phyloP scores from a whole-genome alignment of 768 basidiomycete genomes.

The Termitomyces titanicus region DNA sequence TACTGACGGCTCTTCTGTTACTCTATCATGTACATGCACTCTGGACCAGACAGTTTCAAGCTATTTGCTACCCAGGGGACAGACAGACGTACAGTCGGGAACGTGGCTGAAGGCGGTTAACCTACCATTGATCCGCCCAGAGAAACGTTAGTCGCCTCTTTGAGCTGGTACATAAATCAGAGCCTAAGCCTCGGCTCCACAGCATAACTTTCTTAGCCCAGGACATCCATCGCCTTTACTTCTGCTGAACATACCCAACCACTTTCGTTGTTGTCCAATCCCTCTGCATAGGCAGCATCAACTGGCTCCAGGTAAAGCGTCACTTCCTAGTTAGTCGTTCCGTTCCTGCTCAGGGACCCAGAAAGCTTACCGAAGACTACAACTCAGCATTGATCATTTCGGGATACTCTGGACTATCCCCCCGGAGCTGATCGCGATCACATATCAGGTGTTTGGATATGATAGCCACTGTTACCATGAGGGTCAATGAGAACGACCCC shows the following conservation, averaged over 20 bases:
- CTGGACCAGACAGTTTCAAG: neutral
- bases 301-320: neutral
- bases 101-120: neutral
- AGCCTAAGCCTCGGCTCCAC: neutral
- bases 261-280: neutral
- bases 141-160: neutral
- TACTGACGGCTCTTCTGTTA: neutral
- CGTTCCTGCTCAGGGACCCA: neutral
- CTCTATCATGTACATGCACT: neutral
- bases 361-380: neutral
- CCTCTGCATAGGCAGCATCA: neutral
- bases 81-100: neutral
- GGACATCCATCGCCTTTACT: neutral
- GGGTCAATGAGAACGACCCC: constrained; percentile 42
- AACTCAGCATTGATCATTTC: neutral
- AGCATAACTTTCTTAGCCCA: neutral
- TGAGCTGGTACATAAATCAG: neutral
- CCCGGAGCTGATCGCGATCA: neutral
- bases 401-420: neutral
- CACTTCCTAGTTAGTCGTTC: neutral
- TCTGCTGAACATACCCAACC: neutral
- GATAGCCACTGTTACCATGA: constrained; percentile 14
- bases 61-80: neutral
- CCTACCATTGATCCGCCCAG: neutral
- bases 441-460: neutral